Evolutionary conservation across 2,329 filamentous ascomycete species (phyloP).

Genomic region (Alternaria rosae): DNA sequence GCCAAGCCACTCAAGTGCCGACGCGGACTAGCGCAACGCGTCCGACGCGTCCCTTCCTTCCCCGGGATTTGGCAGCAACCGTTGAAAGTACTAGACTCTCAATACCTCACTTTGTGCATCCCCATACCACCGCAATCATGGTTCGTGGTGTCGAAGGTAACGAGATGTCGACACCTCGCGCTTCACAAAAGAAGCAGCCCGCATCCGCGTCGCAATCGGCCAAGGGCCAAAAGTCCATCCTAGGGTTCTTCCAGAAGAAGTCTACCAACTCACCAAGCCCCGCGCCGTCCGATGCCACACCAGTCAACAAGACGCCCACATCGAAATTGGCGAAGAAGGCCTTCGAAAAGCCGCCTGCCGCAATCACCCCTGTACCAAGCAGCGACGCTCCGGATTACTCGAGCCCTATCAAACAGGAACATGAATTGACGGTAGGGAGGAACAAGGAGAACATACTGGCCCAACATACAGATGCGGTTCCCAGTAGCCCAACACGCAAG

Average conservation of each 20-base stretch:
- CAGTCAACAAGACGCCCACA: conserved; percentile 35
- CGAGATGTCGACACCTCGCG: conserved; percentile 54
- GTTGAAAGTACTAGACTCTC: conserved; percentile 1
- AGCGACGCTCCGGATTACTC: conserved; percentile 75
- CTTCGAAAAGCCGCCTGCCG: conserved; percentile 42
- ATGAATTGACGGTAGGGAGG: conserved; percentile 54
- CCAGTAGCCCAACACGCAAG: conserved; percentile 81
- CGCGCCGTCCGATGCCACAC: conserved; percentile 41
- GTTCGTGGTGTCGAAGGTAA: conserved; percentile 57
- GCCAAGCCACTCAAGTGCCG: conserved; percentile 9
- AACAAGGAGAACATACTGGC: conserved; percentile 59
- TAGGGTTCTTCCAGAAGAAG: conserved; percentile 78
- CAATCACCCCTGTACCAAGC: conserved; percentile 77
- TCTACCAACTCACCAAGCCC: conserved; percentile 57
- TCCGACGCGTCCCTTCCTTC: conserved; percentile 14
- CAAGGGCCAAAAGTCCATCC: conserved; percentile 74
- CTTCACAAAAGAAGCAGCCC: conserved; percentile 57
- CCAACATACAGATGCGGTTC: conserved; percentile 56
- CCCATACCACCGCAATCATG: conserved; percentile 37
- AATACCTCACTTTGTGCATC: not conserved
- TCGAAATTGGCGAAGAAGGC: conserved; percentile 41
- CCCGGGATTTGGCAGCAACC: not conserved
- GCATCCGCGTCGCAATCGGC: conserved; percentile 56
- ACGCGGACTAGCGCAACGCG: conserved; percentile 12
- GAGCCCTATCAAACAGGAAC: conserved; percentile 73